Conservation (phyloP, 495 filamentous ascomycete genomes). For the Talaromyces wortmannii region DNA sequence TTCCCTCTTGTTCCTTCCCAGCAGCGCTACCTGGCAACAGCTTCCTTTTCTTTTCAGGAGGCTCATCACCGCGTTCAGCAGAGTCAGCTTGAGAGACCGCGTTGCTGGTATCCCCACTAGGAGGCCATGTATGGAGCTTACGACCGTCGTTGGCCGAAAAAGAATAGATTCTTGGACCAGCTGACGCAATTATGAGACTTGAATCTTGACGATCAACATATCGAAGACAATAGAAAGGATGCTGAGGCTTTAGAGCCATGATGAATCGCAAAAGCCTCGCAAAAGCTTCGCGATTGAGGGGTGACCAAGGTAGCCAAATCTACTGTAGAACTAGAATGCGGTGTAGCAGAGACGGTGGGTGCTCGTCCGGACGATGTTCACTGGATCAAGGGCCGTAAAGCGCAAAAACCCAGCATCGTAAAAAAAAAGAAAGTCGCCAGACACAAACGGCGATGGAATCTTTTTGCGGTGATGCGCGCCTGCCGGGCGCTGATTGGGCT, state of each 20-base stretch:
- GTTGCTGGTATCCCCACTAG: slow-evolving; percentile 14
- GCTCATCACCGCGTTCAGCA: slow-evolving; percentile 19
- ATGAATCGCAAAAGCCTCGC: neutral
- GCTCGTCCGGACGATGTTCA: too few species aligned
- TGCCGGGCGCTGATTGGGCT: neutral
- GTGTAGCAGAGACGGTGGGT: too few species aligned
- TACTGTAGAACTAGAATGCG: too few species aligned
- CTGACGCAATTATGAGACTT: slow-evolving; percentile 47
- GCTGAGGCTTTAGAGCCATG: slow-evolving; percentile 28
- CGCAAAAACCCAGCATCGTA: too few species aligned
- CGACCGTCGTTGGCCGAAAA: slow-evolving; percentile 35
- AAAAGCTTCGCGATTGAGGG: neutral
- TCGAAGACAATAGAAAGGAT: slow-evolving; percentile 48
- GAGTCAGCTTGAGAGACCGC: slow-evolving; percentile 9
- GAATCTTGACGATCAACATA: slow-evolving; percentile 27
- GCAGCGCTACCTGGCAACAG: slow-evolving; percentile 23
- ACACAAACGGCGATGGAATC: neutral
- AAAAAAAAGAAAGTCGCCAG: too few species aligned
- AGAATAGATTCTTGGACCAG: slow-evolving; percentile 46
- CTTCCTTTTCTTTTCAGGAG: slow-evolving; percentile 47
- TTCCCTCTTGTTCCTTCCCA: slow-evolving; percentile 12
- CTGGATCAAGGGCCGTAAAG: too few species aligned
- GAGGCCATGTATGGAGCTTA: slow-evolving; percentile 44
- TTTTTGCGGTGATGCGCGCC: neutral
- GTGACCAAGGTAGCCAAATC: too few species aligned